These are phyloP conservation scores for Penicillium coffeae DNA, from an alignment of 495 filamentous ascomycete species.

Conservation along the genomic window DNA sequence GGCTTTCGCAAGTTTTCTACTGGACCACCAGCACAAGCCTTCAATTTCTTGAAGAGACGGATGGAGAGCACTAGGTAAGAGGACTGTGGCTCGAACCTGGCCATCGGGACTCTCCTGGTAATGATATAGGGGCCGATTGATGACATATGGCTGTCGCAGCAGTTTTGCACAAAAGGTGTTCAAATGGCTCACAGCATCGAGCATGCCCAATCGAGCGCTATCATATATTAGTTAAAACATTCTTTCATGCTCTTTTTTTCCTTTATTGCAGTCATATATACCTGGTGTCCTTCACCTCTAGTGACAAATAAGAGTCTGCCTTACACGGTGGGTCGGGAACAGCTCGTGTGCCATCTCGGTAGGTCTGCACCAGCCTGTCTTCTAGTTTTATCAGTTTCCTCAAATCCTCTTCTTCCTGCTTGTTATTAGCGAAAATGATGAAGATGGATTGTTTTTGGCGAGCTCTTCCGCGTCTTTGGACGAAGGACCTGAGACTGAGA, in stretches of 20 bases:
- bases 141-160: slow-evolving; percentile 51
- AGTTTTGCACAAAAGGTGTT: slow-evolving; percentile 75
- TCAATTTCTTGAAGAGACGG: slow-evolving; percentile 52
- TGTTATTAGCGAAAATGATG: slow-evolving; percentile 55
- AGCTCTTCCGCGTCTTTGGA: slow-evolving; percentile 84
- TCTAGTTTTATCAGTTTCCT: slow-evolving; percentile 64
- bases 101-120: slow-evolving; percentile 28
- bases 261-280: background rate
- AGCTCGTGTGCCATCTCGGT: no score
- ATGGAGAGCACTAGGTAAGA: slow-evolving; percentile 69
- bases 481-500: slow-evolving; percentile 74
- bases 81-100: slow-evolving; percentile 40
- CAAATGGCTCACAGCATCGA: slow-evolving; percentile 61
- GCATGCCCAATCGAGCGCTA: background rate
- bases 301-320: no score
- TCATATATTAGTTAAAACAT: no score
- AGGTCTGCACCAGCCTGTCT: slow-evolving; percentile 65
- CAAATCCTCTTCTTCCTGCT: slow-evolving; percentile 33
- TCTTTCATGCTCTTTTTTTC: no score
- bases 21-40: slow-evolving; percentile 57
- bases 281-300: no score
- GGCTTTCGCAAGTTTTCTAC: slow-evolving; percentile 70
- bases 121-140: slow-evolving; percentile 47
- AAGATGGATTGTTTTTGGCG: slow-evolving; percentile 68
- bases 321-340: no score